These are phyloP conservation scores for Aspergillus bridgeri DNA, from an alignment of 495 filamentous ascomycete species.

Conservation along the genomic window DNA sequence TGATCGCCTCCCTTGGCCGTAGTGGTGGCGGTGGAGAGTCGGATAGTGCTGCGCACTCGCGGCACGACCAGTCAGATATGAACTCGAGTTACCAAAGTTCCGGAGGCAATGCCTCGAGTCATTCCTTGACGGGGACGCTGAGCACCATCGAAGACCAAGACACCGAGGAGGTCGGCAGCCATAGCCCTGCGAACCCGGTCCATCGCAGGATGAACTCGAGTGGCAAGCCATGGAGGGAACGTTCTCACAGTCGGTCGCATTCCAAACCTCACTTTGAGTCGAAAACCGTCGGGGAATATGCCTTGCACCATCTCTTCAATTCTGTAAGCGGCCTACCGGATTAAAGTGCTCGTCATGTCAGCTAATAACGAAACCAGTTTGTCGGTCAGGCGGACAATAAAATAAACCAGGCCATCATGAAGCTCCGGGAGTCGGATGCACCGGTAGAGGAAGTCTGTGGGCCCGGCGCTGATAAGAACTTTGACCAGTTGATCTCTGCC, in stretches of 20 bases:
- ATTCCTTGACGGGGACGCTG: slow-evolving; percentile 28
- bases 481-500: slow-evolving; percentile 92
- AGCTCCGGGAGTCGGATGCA: slow-evolving; percentile 69
- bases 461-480: slow-evolving; percentile 79
- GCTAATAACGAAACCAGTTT: slow-evolving; percentile 39
- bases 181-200: slow-evolving; percentile 22
- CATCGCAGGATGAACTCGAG: slow-evolving; percentile 49
- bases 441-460: slow-evolving; percentile 87
- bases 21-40: slow-evolving; percentile 23
- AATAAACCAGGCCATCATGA: slow-evolving; percentile 76
- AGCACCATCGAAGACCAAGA: slow-evolving; percentile 44
- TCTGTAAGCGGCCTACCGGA: slow-evolving; percentile 52
- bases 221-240: slow-evolving; percentile 62
- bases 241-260: slow-evolving; percentile 76
- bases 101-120: slow-evolving; percentile 19
- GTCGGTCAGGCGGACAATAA: slow-evolving; percentile 87
- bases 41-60: slow-evolving; percentile 19
- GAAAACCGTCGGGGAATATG: slow-evolving; percentile 94
- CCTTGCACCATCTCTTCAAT: slow-evolving; percentile 92
- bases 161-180: slow-evolving; percentile 21
- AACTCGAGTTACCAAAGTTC: slow-evolving; percentile 25
- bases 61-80: slow-evolving; percentile 34
- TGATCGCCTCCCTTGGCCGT: slow-evolving; percentile 65
- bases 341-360: neutral
- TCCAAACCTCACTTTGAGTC: slow-evolving; percentile 73